Evolutionary conservation across 129 eudicot species (phyloP), one percentile per base, ranked within the genome.

Genomic region (Pseudognaphalium luteoalbum): DNA sequence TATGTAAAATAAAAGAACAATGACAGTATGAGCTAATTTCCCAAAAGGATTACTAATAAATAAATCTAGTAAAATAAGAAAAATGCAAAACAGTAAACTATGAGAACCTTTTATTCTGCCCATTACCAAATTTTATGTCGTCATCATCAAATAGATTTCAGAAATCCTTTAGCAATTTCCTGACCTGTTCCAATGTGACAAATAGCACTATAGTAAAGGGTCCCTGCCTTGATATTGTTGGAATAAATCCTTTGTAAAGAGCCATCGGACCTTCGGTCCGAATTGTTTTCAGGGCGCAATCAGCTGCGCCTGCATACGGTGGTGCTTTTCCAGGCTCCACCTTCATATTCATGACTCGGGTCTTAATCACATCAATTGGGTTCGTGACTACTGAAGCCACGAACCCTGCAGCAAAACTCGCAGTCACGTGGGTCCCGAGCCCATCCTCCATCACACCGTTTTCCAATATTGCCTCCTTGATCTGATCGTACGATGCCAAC

Each of bases 201-300:
- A 71, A 71, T 22, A 71, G 47, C n/a, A 71, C 75, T 2, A 71
- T 10, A 7, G 75, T 71, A 32, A 71, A 71, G 28, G 63, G 75
- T 32, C 75, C 75, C 62, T 71, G 75, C 25, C 75, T 71, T 30
- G 75, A 71, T 28, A 71, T 71, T 9, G 75, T 71, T 30, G 75
- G 75, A 50, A 71, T 50, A 52, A 71, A 71, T 5, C 75, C 75
- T 29, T 71, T 71, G 41, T 71, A 71, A 50, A 71, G 75, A 7
- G 75, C 75, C 75, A 71, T 71, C 1, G 64, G 75, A 4, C 75
- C 75, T 71, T 71, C 63, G 6, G 75, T 19, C 14, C 25, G 17
- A 6, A 71, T 52, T 5, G 75, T 71, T 71, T 52, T 30, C 15
- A 71, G 25, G 9, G 75, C 75, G 3, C 75, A 71, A 51, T 71